phyloP scores from a whole-genome alignment of 2,329 filamentous ascomycete genomes.

The Colletotrichum liaoningense region DNA sequence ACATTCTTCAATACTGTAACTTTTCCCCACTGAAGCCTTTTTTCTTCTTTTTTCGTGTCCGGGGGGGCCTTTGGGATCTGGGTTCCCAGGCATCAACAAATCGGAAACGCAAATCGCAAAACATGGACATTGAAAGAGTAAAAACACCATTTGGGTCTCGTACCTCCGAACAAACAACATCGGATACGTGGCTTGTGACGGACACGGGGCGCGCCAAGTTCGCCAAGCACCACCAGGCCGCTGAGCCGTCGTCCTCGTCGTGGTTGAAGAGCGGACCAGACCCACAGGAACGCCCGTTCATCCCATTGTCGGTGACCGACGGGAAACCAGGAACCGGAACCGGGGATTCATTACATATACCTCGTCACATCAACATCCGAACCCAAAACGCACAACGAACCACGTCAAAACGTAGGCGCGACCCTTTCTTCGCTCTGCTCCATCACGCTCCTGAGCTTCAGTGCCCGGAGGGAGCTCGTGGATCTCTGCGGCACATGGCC shows the following conservation, averaged over 20 bases:
- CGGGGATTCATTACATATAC: not conserved
- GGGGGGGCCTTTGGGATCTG: not conserved
- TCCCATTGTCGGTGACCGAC: slow-evolving; percentile 27
- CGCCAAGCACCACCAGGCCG: not conserved
- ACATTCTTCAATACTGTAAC: not conserved
- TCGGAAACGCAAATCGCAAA: not conserved
- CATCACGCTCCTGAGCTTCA: slow-evolving; percentile 36
- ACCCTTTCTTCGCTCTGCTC: slow-evolving; percentile 33
- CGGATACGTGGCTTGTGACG: not conserved
- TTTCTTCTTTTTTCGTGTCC: not conserved
- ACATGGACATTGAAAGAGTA: not conserved
- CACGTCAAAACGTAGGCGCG: slow-evolving; percentile 28
- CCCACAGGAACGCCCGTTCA: not conserved
- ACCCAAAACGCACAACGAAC: not conserved
- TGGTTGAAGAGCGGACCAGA: not conserved
- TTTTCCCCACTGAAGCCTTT: not conserved
- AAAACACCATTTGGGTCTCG: not conserved
- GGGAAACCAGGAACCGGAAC: not conserved
- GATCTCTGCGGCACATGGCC: slow-evolving; percentile 26
- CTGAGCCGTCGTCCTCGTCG: not conserved
- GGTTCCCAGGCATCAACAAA: not conserved
- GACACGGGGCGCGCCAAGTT: not conserved
- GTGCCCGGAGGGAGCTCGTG: slow-evolving; percentile 36
- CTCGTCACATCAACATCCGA: not conserved
- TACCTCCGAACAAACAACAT: not conserved